These are phyloP conservation scores for Pseudevernia furfuracea DNA, from an alignment of 495 filamentous ascomycete genomes.

Conservation along the genomic window DNA sequence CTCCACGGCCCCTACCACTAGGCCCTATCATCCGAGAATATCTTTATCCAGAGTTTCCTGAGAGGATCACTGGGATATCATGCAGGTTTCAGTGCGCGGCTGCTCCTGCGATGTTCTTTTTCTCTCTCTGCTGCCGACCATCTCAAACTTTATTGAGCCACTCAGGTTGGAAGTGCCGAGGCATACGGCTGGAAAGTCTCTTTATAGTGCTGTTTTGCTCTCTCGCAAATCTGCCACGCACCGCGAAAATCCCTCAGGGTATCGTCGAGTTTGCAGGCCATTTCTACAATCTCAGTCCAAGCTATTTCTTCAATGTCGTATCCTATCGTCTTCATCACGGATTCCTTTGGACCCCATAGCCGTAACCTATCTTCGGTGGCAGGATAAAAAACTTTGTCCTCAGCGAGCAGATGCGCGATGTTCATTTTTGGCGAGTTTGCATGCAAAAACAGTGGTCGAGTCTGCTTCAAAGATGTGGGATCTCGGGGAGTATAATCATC, in stretches of 20 bases:
- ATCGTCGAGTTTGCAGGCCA: slow-evolving; percentile 27
- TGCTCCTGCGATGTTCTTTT: neutral
- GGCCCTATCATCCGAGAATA: neutral
- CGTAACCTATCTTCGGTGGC: slow-evolving; percentile 22
- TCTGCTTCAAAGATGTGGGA: slow-evolving; percentile 3
- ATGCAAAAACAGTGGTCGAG: slow-evolving; percentile 30
- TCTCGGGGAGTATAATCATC: slow-evolving; percentile 30
- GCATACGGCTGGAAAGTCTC: slow-evolving; percentile 7
- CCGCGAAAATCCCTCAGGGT: slow-evolving; percentile 18
- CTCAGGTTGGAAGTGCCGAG: neutral
- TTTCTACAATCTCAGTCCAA: slow-evolving; percentile 30
- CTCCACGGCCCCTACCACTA: no score
- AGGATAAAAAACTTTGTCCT: slow-evolving; percentile 23
- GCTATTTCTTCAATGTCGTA: slow-evolving; percentile 30
- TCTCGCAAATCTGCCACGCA: slow-evolving; percentile 14
- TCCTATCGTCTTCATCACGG: slow-evolving; percentile 31
- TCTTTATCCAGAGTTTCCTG: neutral
- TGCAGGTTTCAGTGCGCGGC: neutral
- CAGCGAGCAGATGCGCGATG: slow-evolving; percentile 26
- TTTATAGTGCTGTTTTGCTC: slow-evolving; percentile 12
- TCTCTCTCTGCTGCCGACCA: neutral
- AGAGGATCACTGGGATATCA: neutral
- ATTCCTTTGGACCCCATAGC: slow-evolving; percentile 41
- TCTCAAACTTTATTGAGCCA: neutral
- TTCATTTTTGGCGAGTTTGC: slow-evolving; percentile 34